Evolutionary conservation across 345 rosid species (phyloP).

Genomic region (Kernera saxatilis): DNA sequence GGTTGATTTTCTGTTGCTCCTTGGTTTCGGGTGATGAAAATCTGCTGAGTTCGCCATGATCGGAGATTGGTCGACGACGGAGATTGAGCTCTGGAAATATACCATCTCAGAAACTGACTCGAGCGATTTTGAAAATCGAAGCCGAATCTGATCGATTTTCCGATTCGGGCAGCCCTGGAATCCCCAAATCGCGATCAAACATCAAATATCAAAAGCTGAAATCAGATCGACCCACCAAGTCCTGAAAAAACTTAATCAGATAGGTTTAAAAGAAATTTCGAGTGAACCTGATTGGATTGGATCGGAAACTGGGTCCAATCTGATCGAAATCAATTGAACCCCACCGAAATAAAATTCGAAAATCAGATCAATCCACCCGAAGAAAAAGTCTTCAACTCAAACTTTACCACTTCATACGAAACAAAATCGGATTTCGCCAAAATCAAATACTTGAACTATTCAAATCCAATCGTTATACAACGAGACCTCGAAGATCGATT

Average conservation of each 20-base stretch:
- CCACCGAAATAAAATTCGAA: background rate
- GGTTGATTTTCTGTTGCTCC: conserved; percentile 39
- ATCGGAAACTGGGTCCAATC: background rate
- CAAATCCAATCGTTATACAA: background rate
- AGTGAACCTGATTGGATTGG: conserved; percentile 10
- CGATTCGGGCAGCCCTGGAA: background rate
- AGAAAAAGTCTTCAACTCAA: background rate
- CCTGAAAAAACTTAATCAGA: background rate
- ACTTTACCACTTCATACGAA: background rate
- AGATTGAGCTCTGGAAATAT: conserved; percentile 66
- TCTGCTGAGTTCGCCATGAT: conserved; percentile 57
- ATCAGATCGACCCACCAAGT: background rate
- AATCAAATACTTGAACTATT: background rate
- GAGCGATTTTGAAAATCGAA: background rate
- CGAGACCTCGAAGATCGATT: background rate
- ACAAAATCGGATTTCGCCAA: background rate
- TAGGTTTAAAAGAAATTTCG: background rate
- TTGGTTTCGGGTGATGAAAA: conserved; percentile 32
- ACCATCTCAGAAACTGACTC: conserved; percentile 52
- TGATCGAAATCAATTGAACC: conserved; percentile 13
- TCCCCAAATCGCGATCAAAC: background rate
- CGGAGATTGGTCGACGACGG: conserved; percentile 64
- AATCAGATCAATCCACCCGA: conserved; percentile 1
- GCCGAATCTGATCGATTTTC: background rate
- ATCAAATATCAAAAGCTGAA: background rate